Evolutionary conservation across 2,329 filamentous ascomycete species (phyloP), one percentile per base, ranked within the genome.

Genomic region (Daldinia eschscholtzii): DNA sequence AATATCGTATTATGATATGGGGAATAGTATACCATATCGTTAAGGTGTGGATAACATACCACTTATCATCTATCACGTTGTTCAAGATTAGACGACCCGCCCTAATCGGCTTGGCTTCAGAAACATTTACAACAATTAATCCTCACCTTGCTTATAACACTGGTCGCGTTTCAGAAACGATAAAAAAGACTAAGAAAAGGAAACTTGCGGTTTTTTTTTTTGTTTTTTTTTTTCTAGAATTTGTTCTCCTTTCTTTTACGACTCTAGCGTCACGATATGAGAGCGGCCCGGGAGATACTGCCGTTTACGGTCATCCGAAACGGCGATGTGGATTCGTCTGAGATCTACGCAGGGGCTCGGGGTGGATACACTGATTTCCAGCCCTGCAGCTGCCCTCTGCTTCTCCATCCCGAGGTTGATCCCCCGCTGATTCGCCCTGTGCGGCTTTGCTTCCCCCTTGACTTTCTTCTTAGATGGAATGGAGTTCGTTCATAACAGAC

Each of bases 271-370:
- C 18, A 30, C 44, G n/a, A 52, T 55, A 35, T 62, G 48, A 61
- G 33, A 57, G 26, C 63, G 12, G 28, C 53, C 67, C 65, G 61
- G 72, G 67, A 37, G 35, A 23, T 6, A 48, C 53, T 73, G 20
- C 68, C 68, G 10, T 61, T 71, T 71, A 59, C 56, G 65, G 65
- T 15, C 52, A 64, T 12, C 30, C 68, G 68, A 71, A 71, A 71
- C 69, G 66, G 63, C 41, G 46, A 58, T 41, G 69, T 69, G 69
- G 66, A 46, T n/a, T n/a, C 42, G 18, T 58, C 44, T 37, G 58
- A 39, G 68, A 68, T 68, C 62, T 62, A 65, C 62, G 37, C 65
- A 70, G 61, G 62, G 68, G 61, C 52, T 42, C 53, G 46, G 46
- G 15, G 46, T 33, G 26, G 26, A 18, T 52, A 33, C 50, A 10